Evolutionary conservation across 202 grass and related monocot species (phyloP).

Genomic region (Brachypodium distachyon): DNA sequence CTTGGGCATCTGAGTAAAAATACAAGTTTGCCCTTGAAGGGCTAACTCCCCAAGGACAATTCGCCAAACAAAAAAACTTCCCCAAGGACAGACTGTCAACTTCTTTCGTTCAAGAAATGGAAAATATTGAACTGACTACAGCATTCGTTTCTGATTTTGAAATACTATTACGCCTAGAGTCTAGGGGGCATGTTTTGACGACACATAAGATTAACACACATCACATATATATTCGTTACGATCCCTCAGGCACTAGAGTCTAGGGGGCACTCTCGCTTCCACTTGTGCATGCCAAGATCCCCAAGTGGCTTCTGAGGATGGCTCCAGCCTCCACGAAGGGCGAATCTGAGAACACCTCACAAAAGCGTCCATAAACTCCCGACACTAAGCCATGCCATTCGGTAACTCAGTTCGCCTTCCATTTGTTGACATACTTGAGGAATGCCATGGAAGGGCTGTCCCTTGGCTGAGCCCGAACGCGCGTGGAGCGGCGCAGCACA

Average conservation of each 20-base stretch:
- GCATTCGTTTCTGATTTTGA: no score
- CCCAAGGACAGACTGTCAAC: no score
- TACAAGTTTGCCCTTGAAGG: no score
- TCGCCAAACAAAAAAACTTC: no score
- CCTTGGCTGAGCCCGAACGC: slow-evolving; percentile 71
- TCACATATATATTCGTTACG: neutral
- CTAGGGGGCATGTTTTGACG: no score
- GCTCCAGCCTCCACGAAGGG: neutral
- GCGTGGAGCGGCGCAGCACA: slow-evolving; percentile 60
- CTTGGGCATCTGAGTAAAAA: no score
- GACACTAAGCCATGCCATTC: neutral
- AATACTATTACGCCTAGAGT: no score
- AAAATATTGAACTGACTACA: no score
- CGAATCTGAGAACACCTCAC: neutral
- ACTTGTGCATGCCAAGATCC: neutral
- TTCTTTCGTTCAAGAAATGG: no score
- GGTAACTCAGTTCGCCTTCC: slow-evolving; percentile 50
- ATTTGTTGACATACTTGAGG: slow-evolving; percentile 84
- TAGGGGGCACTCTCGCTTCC: neutral
- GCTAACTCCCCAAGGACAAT: no score
- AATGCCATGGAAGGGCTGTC: slow-evolving; percentile 64
- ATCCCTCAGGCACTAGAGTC: neutral
- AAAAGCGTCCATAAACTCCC: neutral
- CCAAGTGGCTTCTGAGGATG: neutral
- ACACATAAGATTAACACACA: no score